Evolutionary conservation across 768 basidiomycete genomes (phyloP), one percentile per base, ranked within the genome.

Genomic region (Kwoniella bestiolae): DNA sequence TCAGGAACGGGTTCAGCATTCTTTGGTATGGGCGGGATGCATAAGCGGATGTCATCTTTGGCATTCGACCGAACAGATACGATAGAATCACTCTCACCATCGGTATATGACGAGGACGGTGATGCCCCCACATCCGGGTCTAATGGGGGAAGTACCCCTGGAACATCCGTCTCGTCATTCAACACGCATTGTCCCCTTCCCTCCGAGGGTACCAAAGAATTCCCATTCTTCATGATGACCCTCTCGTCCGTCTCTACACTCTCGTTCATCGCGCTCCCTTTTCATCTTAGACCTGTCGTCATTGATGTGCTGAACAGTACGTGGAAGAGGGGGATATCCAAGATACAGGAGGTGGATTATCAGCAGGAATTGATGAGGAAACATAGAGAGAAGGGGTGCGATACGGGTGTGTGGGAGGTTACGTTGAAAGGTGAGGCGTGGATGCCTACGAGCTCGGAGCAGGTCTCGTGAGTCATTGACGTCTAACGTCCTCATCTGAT

Each of bases 321-420:
- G 5, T 77, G 76, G 76, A 63, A 55, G 29, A 69, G 59, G 46
- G 76, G 76, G 7, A 65, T 75, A 2, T 52, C 31, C 26, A 71
- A 70, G 60, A 65, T 63, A 2, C 28, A 44, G n/a, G 55, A 75
- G 32, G 74, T 77, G 18, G 73, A 73, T 3, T 77, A 77, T 61
- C 63, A 62, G 23, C 65, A 73, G 6, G 76, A 75, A 50, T 50
- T 77, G 47, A 73, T 71, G 73, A 66, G 64, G 63, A 60, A 52
- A 44, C 73, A 75, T 55, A 67, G 65, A 47, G 76, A 77, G 16
- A 71, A 67, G 35, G 74, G 76, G 5, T 73, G 73, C 53, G 74
- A 77, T 28, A 68, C 69, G 18, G 76, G 76, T 5, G 76, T 77
- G 2, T 77, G 76, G 76, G 73, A 77, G 47, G 64, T 77, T 16